Evolutionary conservation across 345 rosid species (phyloP), one percentile per base, ranked within the genome.

Genomic region (Aethionema arabicum): DNA sequence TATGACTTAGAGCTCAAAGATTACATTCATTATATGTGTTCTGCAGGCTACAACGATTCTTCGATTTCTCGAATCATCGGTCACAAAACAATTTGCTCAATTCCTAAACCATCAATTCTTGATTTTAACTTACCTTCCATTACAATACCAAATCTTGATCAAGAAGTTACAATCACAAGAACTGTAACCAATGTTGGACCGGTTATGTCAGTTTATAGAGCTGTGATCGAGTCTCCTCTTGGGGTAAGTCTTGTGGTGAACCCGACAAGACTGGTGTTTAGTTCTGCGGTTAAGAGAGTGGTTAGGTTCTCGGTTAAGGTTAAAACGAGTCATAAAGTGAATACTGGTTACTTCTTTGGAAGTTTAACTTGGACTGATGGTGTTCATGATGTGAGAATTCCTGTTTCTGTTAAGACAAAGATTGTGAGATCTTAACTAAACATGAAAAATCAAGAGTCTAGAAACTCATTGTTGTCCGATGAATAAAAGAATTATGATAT

Each of bases 11-110:
- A 61, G 37, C 40, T 56, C 45, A 2, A 69, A 3, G 87, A 77
- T 43, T 85, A 81, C 69, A 37, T 74, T 6, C 53, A 58, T 9
- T 85, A 85, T 45, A 75, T 87, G 7, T 84, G 95, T 41, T 76
- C 77, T 2, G 74, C 58, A 2, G 71, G 65, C 10, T 81, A 83
- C 70, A 71, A 72, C 2, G 58, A 71, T 70, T 55, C 84, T 10
- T 63, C 73, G 0, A 76, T 87, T 32, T 76, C 77, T 12, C 69
- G 47, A 9, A 56, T 84, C 4, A 14, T 74, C 42, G 74, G 56
- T 46, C 50, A 47, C 8, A 32, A 5, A 32, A 70, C 48, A 5
- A 16, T 0, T 0, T 76, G 83, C 36, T 73, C 73, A 5, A 51
- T 7, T 55, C 54, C 60, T 10, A 16, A 16, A 11, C 59, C 73